Evolutionary conservation across 2,329 filamentous ascomycete species (phyloP).

Genomic region (Epichloe brachyelytri): DNA sequence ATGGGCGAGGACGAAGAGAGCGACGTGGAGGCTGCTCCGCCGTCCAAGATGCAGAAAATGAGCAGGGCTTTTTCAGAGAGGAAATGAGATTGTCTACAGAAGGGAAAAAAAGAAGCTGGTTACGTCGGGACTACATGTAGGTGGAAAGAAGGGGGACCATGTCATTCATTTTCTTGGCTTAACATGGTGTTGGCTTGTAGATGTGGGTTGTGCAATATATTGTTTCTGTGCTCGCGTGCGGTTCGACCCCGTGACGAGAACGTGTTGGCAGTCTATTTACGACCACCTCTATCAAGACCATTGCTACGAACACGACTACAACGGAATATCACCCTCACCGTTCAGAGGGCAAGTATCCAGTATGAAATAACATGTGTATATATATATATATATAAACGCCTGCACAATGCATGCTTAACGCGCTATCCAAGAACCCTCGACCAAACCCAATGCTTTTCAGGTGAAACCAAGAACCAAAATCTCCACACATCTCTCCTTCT

Average conservation of each 20-base stretch:
- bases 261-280: too few species aligned
- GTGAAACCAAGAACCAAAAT: too few species aligned
- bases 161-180: background rate
- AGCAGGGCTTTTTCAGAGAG: constrained; percentile 23
- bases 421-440: too few species aligned
- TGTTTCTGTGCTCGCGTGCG: too few species aligned
- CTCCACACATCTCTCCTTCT: too few species aligned
- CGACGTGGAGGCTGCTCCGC: constrained; percentile 35
- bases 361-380: background rate
- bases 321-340: too few species aligned
- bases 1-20: constrained; percentile 43
- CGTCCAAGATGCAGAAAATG: constrained; percentile 31
- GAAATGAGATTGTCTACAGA: constrained; percentile 14
- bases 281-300: too few species aligned
- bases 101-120: background rate
- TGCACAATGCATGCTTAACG: background rate
- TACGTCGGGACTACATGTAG: background rate
- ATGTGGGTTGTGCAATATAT: background rate
- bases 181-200: constrained; percentile 6
- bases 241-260: too few species aligned
- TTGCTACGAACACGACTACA: background rate
- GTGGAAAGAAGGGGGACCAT: background rate
- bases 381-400: background rate
- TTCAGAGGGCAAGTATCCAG: too few species aligned
- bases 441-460: background rate